Percentiles rank a stretch among this genome's conserved stretches.
Conservation (phyloP, 768 basidiomycete genomes). For the Russula sp. region DNA sequence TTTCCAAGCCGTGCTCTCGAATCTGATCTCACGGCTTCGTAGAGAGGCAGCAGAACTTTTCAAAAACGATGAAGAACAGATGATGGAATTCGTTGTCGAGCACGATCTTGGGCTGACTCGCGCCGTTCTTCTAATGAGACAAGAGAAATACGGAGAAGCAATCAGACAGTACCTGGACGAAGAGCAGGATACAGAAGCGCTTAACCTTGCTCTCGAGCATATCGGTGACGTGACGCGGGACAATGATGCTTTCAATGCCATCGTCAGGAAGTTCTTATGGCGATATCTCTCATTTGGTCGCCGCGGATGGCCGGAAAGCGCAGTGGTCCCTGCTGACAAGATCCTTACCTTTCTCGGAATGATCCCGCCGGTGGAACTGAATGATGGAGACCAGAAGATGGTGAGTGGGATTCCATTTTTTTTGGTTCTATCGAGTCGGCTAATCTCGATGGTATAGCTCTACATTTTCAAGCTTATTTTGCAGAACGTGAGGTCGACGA, state of each 20-base stretch:
- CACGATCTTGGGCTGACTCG: conserved; percentile 46
- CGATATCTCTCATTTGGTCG: conserved; percentile 21
- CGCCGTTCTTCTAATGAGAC: conserved; percentile 38
- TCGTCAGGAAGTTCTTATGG: conserved; percentile 39
- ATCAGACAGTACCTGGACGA: conserved; percentile 46
- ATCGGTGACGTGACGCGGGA: conserved; percentile 18
- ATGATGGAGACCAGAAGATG: conserved; percentile 1
- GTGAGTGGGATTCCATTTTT: not conserved
- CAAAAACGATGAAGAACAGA: conserved; percentile 41
- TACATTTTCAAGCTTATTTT: conserved; percentile 11
- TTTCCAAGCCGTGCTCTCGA: not conserved
- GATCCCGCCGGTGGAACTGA: not conserved
- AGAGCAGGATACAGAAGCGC: conserved; percentile 43
- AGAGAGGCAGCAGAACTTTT: conserved; percentile 50
- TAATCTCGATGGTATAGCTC: not conserved
- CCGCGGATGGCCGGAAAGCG: conserved; percentile 6
- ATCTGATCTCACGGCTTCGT: not conserved
- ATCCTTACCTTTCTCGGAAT: not conserved
- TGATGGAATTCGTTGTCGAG: conserved; percentile 53
- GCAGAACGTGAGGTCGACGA: not conserved
- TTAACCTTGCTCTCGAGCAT: conserved; percentile 40
- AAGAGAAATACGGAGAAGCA: conserved; percentile 43
- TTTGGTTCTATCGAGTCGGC: not conserved
- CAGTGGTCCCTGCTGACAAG: not conserved
- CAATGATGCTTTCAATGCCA: conserved; percentile 25